These are phyloP conservation scores for Trichocomaceae sp. DNA, from an alignment of 2,329 filamentous ascomycete genomes.

Conservation along the genomic window DNA sequence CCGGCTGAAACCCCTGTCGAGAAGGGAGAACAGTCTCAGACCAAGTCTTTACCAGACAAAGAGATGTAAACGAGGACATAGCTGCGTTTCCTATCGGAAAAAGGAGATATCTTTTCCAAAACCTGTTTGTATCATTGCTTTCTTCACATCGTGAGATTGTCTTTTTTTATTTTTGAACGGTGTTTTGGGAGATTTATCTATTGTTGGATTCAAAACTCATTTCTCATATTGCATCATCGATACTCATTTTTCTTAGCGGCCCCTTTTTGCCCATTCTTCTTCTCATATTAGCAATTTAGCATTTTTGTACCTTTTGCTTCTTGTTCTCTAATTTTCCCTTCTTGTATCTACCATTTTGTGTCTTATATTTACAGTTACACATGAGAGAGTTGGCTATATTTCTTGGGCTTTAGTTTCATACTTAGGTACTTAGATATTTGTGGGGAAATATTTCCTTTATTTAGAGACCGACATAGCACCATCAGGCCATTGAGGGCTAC, in stretches of 20 bases:
- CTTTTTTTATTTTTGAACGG: not conserved
- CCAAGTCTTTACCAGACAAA: not conserved
- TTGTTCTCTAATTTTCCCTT: not conserved
- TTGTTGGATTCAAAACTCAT: not conserved
- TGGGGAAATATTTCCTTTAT: too few species aligned
- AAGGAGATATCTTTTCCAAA: not conserved
- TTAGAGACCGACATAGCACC: too few species aligned
- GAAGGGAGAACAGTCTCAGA: not conserved
- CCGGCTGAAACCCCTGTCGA: not conserved
- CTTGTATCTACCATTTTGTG: not conserved
- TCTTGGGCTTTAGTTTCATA: not conserved
- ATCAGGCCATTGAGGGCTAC: too few species aligned
- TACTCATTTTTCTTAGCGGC: not conserved
- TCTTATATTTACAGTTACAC: not conserved
- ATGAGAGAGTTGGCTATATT: not conserved
- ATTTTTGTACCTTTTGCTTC: not conserved
- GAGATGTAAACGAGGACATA: not conserved
- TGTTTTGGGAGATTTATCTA: not conserved
- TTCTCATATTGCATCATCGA: not conserved
- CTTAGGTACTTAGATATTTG: too few species aligned
- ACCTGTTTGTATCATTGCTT: not conserved
- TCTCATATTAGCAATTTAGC: not conserved
- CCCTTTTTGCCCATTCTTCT: not conserved
- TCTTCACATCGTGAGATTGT: not conserved
- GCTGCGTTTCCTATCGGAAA: not conserved